These are phyloP conservation scores for Vicia villosa DNA, from an alignment of 306 rosid genomes.

Conservation along the genomic window DNA sequence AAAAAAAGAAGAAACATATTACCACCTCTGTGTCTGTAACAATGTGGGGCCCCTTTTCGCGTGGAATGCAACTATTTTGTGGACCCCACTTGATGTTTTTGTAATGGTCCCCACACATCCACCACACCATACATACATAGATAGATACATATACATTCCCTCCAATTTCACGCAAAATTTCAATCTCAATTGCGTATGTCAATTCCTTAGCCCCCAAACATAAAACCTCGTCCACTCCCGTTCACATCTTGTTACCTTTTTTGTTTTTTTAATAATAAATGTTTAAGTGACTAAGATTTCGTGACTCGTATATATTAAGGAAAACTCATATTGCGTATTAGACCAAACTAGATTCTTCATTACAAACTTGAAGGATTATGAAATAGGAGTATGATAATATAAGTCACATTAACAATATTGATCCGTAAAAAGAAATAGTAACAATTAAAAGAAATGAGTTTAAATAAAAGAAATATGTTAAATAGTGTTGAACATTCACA, in stretches of 20 bases:
- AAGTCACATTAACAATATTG: no score
- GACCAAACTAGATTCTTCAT: no score
- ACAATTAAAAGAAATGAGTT: no score
- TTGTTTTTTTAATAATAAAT: neutral
- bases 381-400: no score
- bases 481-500: no score
- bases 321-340: neutral
- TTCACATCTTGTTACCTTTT: conserved; percentile 30
- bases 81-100: conserved; percentile 41
- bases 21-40: neutral
- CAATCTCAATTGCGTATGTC: neutral
- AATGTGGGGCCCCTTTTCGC: conserved; percentile 57
- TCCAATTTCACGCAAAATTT: neutral
- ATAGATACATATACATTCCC: neutral
- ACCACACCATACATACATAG: neutral
- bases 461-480: no score
- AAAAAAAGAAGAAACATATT: neutral
- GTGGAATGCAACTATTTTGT: conserved; percentile 74
- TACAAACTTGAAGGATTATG: no score
- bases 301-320: neutral
- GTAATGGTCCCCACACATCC: conserved; percentile 40
- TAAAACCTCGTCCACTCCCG: conserved; percentile 41
- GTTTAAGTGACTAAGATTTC: neutral
- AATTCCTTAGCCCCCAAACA: conserved; percentile 42
- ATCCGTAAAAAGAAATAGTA: no score